Conservation (phyloP, 257 asterid species). For the Gardenia jasminoides region DNA sequence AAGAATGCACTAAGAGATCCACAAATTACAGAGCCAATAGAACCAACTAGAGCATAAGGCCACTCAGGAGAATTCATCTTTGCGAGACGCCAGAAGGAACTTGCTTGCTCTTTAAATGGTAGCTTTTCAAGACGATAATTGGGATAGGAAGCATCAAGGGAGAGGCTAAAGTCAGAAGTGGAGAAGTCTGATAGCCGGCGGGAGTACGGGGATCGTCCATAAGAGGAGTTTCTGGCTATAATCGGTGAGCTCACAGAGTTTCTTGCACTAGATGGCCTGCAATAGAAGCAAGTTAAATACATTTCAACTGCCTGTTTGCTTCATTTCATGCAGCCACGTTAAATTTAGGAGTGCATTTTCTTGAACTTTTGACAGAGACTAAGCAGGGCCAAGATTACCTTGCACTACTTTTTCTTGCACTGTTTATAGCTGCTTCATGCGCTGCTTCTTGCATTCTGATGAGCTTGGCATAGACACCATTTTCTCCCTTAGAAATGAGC, state of each 20-base stretch:
- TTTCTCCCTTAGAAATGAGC: slow-evolving; percentile 73
- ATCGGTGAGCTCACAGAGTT: slow-evolving; percentile 91
- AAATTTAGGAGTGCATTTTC: background rate
- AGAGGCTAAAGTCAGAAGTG: slow-evolving; percentile 82
- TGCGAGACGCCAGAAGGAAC: slow-evolving; percentile 78
- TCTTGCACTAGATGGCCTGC: slow-evolving; percentile 93
- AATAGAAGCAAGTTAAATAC: slow-evolving; percentile 2
- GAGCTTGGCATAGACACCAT: slow-evolving; percentile 72
- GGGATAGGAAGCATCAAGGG: slow-evolving; percentile 63
- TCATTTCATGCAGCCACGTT: background rate
- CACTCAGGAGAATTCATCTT: slow-evolving; percentile 96
- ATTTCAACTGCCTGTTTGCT: background rate
- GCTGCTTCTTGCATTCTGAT: slow-evolving; percentile 90
- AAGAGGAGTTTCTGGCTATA: slow-evolving; percentile 81
- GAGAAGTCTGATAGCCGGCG: slow-evolving; percentile 86
- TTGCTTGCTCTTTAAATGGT: slow-evolving; percentile 83
- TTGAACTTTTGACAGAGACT: background rate
- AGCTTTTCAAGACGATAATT: slow-evolving; percentile 73
- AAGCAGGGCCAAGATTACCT: slow-evolving; percentile 37
- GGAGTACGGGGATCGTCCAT: slow-evolving; percentile 86
- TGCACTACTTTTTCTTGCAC: slow-evolving; percentile 84
- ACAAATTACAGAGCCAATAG: slow-evolving; percentile 78
- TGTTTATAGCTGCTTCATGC: slow-evolving; percentile 70
- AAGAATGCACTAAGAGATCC: slow-evolving; percentile 95
- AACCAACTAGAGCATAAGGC: slow-evolving; percentile 76